Conservation (phyloP, 2,329 filamentous ascomycete species). For the Coleophoma cylindrospora region DNA sequence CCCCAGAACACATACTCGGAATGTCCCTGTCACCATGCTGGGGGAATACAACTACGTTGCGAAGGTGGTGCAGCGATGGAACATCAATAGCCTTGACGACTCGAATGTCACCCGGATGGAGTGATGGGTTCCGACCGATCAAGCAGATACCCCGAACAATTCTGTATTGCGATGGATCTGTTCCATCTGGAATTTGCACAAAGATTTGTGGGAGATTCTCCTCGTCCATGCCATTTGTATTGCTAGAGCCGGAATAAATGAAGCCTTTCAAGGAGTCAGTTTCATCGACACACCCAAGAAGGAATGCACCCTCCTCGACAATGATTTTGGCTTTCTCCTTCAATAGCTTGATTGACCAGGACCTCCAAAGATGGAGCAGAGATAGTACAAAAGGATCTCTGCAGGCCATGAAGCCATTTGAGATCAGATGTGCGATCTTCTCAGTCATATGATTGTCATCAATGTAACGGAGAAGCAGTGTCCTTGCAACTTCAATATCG, state of each 20-base stretch:
- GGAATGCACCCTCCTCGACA: constrained; percentile 77
- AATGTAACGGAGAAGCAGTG: constrained; percentile 67
- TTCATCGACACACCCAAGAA: constrained; percentile 87
- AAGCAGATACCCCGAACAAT: constrained; percentile 75
- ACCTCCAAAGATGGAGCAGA: constrained; percentile 76
- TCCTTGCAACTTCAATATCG: constrained; percentile 57
- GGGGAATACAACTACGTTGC: constrained; percentile 84
- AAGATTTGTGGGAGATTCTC: constrained; percentile 78
- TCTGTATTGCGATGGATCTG: constrained; percentile 46
- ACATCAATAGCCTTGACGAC: constrained; percentile 80
- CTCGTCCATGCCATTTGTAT: constrained; percentile 22
- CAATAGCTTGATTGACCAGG: constrained; percentile 83
- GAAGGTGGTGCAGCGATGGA: constrained; percentile 67
- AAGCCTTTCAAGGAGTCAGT: constrained; percentile 71
- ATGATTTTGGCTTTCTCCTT: constrained; percentile 89
- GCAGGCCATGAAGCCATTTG: constrained; percentile 69
- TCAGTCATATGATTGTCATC: constrained; percentile 83
- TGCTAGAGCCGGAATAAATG: constrained; percentile 37
- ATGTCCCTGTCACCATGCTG: constrained; percentile 78
- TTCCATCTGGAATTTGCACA: constrained; percentile 66
- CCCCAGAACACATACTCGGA: constrained; percentile 91
- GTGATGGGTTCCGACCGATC: constrained; percentile 85
- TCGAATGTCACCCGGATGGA: constrained; percentile 89
- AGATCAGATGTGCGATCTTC: constrained; percentile 68
- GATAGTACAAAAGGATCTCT: constrained; percentile 79